Conservation (phyloP, 148 eudicot species). For the Amaranthus hypochondriacus region DNA sequence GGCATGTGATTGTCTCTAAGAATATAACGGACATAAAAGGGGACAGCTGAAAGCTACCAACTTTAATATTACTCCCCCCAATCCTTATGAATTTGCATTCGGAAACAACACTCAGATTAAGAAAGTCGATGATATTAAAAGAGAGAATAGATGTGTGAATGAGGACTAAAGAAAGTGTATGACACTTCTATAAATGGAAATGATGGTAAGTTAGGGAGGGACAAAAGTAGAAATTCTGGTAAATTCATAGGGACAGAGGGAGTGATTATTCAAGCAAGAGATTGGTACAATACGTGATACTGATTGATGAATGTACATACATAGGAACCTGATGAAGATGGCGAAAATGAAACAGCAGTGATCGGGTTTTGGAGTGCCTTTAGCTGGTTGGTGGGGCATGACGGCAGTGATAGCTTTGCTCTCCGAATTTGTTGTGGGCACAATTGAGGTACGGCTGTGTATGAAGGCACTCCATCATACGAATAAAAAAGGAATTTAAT, state of each 20-base stretch:
- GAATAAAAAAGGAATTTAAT: neutral
- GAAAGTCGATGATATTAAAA: too few species aligned
- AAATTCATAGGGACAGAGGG: neutral
- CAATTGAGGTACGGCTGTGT: conserved; percentile 56
- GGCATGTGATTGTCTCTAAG: neutral
- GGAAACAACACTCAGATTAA: too few species aligned
- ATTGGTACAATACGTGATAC: neutral
- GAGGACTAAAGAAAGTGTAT: too few species aligned
- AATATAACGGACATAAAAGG: too few species aligned
- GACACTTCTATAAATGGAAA: too few species aligned
- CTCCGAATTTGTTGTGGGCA: conserved; percentile 74
- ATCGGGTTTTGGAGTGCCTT: conserved; percentile 64
- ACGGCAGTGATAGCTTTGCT: conserved; percentile 51
- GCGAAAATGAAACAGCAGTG: conserved; percentile 45
- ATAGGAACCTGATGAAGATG: conserved; percentile 29
- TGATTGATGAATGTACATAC: neutral
- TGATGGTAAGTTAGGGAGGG: too few species aligned
- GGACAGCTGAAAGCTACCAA: too few species aligned
- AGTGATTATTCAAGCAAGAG: neutral
- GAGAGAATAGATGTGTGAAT: too few species aligned
- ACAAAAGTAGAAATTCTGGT: too few species aligned
- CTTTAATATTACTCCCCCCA: too few species aligned
- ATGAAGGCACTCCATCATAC: neutral
- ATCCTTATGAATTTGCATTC: too few species aligned
- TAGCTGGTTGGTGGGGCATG: conserved; percentile 54